Conservation (phyloP, 257 asterid genomes). For the Hygrophila difformis region DNA sequence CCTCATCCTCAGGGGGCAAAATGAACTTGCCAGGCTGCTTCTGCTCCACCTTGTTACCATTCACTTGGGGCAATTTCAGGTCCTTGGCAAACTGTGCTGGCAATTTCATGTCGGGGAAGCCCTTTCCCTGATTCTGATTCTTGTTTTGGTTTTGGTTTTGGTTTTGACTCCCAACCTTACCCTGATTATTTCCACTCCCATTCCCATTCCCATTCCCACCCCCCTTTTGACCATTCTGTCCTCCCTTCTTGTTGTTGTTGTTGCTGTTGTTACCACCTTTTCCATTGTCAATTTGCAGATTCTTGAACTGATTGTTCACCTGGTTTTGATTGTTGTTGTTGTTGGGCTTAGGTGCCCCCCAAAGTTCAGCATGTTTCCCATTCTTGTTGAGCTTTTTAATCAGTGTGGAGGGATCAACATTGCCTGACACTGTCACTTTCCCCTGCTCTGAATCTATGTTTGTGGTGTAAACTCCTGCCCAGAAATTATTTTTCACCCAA, state of each 20-base stretch:
- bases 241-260: background rate
- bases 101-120: background rate
- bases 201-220: background rate
- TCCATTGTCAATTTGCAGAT: slow-evolving; percentile 1
- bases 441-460: slow-evolving; percentile 5
- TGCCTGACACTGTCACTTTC: slow-evolving; percentile 9
- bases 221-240: background rate
- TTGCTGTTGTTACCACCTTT: background rate
- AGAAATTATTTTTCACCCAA: too few species aligned
- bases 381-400: slow-evolving; percentile 1
- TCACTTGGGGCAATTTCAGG: background rate
- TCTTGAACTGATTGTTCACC: slow-evolving; percentile 5
- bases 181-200: too few species aligned
- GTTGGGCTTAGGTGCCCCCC: background rate
- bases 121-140: background rate
- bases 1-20: slow-evolving; percentile 1
- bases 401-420: background rate
- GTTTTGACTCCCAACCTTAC: too few species aligned
- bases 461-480: background rate
- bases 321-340: background rate
- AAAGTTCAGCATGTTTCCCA: slow-evolving; percentile 6
- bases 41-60: slow-evolving; percentile 16
- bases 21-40: background rate
- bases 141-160: too few species aligned
- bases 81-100: background rate